These are phyloP conservation scores for Paecilomyces sp. DNA, from an alignment of 2,329 filamentous ascomycete species.

Conservation along the genomic window DNA sequence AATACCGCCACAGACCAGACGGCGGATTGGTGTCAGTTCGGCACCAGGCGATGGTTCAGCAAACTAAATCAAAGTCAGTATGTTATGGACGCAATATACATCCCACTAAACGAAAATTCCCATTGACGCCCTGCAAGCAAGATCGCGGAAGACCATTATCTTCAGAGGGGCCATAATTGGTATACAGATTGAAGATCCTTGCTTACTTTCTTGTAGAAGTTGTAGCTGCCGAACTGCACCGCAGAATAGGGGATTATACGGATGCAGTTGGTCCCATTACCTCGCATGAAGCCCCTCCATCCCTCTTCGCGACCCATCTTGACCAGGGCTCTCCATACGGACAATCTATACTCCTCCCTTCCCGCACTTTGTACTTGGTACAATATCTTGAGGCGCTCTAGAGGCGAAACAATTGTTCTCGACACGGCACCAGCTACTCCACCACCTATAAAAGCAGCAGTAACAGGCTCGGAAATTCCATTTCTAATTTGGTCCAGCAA, in stretches of 20 bases:
- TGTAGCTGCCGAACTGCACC: conserved; percentile 97
- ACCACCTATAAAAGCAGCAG: conserved; percentile 88
- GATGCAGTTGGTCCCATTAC: conserved; percentile 97
- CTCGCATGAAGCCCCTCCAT: conserved; percentile 94
- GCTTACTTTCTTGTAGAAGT: conserved; percentile 86
- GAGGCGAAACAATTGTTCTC: conserved; percentile 88
- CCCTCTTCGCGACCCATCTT: conserved; percentile 99
- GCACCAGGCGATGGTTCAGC: conserved; percentile 70
- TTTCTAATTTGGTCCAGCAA: conserved; percentile 19
- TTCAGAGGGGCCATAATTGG: neutral
- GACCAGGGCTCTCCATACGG: conserved; percentile 74
- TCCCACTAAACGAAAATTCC: neutral
- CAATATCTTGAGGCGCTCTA: conserved; percentile 95
- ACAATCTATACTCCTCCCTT: conserved; percentile 87
- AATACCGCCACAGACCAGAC: conserved; percentile 81
- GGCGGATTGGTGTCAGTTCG: conserved; percentile 64
- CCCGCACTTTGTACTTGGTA: conserved; percentile 91
- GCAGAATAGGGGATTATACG: conserved; percentile 97
- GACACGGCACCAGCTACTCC: conserved; percentile 96
- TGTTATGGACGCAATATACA: neutral
- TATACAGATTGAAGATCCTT: neutral
- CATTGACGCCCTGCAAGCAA: neutral
- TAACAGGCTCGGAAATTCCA: conserved; percentile 69
- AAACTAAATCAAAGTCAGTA: conserved; percentile 41
- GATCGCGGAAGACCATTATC: neutral